Conservation (phyloP, 306 rosid species). For the Sechiopsis laciniata region DNA sequence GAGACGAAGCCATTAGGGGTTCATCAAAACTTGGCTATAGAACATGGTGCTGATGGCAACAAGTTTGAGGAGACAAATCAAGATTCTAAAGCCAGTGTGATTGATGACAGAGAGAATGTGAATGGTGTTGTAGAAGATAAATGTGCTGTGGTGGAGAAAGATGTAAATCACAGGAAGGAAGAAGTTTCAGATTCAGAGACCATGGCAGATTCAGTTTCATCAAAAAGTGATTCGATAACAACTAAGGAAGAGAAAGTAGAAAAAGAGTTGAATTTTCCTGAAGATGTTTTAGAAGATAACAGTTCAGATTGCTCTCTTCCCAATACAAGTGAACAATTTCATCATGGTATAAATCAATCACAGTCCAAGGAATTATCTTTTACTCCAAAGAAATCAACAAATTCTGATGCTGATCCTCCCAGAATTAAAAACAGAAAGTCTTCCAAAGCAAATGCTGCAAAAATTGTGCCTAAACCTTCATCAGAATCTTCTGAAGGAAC, state of each 20-base stretch:
- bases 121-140: constrained; percentile 44
- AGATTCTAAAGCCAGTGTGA: constrained; percentile 40
- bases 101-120: constrained; percentile 37
- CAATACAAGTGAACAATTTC: constrained; percentile 41
- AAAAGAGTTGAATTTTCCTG: constrained; percentile 39
- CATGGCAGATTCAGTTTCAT: constrained; percentile 59
- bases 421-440: constrained; percentile 31
- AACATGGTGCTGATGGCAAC: constrained; percentile 63
- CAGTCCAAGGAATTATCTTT: constrained; percentile 31
- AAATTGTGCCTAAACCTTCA: constrained; percentile 36
- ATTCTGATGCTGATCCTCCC: constrained; percentile 36
- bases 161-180: constrained; percentile 48
- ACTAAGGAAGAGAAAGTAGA: constrained; percentile 61
- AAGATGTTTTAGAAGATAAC: constrained; percentile 29
- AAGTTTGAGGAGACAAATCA: constrained; percentile 48
- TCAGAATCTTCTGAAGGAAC: constrained; percentile 55
- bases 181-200: constrained; percentile 70
- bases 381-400: constrained; percentile 38
- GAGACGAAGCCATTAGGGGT: constrained; percentile 43
- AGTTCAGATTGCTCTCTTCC: constrained; percentile 35
- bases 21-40: constrained; percentile 30
- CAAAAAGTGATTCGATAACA: constrained; percentile 53
- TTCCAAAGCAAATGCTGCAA: constrained; percentile 32
- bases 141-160: constrained; percentile 57
- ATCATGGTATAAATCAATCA: constrained; percentile 32